Percentiles rank a stretch among this genome's conserved stretches.
phyloP scores from a whole-genome alignment of 2,329 filamentous ascomycete species.

The Microascus cirrosus region DNA sequence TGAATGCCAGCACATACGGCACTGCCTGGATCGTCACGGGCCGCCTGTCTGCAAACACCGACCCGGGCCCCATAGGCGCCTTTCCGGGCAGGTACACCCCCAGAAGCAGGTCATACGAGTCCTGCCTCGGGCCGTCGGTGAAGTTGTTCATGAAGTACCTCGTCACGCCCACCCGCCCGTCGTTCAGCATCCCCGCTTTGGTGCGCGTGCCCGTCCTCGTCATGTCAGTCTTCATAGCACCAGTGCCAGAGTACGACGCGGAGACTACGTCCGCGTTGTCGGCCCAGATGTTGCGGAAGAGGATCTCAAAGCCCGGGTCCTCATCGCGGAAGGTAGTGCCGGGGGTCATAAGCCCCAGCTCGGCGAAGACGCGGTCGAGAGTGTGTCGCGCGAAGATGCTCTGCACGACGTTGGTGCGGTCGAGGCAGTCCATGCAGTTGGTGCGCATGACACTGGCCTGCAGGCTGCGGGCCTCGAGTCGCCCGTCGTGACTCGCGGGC shows the following conservation, averaged over 20 bases:
- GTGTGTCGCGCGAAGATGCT: constrained; percentile 91
- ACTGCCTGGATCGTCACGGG: constrained; percentile 87
- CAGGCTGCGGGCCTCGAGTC: constrained; percentile 66
- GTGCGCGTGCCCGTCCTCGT: constrained; percentile 89
- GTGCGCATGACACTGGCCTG: constrained; percentile 91
- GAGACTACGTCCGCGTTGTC: constrained; percentile 97
- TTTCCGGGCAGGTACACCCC: constrained; percentile 71
- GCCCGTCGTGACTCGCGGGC: constrained; percentile 58
- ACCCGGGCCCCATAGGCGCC: constrained; percentile 56
- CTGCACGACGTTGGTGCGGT: constrained; percentile 95
- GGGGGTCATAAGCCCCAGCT: constrained; percentile 65
- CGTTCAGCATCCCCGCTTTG: constrained; percentile 71
- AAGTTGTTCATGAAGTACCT: constrained; percentile 94
- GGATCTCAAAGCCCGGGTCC: constrained; percentile 70
- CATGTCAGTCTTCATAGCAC: constrained; percentile 95
- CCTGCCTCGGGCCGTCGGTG: constrained; percentile 82
- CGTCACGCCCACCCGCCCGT: constrained; percentile 78
- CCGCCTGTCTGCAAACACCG: constrained; percentile 73
- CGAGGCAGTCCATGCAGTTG: constrained; percentile 98
- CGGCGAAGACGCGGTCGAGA: constrained; percentile 77
- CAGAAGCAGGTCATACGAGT: constrained; percentile 90
- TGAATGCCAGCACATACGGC: constrained; percentile 80
- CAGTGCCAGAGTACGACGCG: constrained; percentile 86
- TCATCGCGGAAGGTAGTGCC: constrained; percentile 68
- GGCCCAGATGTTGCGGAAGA: constrained; percentile 97